Conservation (phyloP, 2,329 filamentous ascomycete genomes). For the Apiospora arundinis region DNA sequence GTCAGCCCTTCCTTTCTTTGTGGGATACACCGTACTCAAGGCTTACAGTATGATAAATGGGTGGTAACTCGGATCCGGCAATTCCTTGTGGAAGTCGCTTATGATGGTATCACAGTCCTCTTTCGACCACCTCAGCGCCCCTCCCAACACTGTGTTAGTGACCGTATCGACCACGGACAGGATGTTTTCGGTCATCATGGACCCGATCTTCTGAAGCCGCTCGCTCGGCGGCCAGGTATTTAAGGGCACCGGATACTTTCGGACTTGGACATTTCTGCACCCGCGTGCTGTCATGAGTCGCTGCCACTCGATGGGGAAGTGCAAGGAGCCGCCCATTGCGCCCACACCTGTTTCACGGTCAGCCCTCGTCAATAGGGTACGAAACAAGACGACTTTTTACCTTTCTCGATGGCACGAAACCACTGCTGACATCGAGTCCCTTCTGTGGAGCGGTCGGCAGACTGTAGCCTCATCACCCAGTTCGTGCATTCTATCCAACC, state of each 20-base stretch:
- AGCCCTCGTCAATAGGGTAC: neutral
- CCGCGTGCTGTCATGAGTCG: neutral
- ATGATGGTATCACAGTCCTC: conserved; percentile 33
- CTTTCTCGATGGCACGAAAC: conserved; percentile 37
- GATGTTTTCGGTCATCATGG: conserved; percentile 38
- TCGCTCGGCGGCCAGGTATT: conserved; percentile 40
- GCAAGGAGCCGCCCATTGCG: neutral
- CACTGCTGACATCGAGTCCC: conserved; percentile 31
- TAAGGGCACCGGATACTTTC: conserved; percentile 37
- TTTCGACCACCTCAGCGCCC: conserved; percentile 34
- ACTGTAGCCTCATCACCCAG: conserved; percentile 40
- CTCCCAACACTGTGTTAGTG: conserved; percentile 32
- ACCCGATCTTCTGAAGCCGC: conserved; percentile 38
- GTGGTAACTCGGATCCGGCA: conserved; percentile 37
- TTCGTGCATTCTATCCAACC: conserved; percentile 46
- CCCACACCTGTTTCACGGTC: neutral
- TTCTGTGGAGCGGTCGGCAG: conserved; percentile 34
- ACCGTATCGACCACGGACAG: conserved; percentile 36
- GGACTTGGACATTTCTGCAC: conserved; percentile 11
- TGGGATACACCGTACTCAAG: neutral
- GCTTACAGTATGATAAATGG: conserved; percentile 39
- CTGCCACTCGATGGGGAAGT: neutral
- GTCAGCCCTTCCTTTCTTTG: neutral
- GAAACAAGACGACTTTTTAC: conserved; percentile 18
- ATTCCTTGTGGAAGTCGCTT: conserved; percentile 32